These are phyloP conservation scores for Cunninghamia lanceolata DNA, from an alignment of 75 land plant species.

Conservation along the genomic window DNA sequence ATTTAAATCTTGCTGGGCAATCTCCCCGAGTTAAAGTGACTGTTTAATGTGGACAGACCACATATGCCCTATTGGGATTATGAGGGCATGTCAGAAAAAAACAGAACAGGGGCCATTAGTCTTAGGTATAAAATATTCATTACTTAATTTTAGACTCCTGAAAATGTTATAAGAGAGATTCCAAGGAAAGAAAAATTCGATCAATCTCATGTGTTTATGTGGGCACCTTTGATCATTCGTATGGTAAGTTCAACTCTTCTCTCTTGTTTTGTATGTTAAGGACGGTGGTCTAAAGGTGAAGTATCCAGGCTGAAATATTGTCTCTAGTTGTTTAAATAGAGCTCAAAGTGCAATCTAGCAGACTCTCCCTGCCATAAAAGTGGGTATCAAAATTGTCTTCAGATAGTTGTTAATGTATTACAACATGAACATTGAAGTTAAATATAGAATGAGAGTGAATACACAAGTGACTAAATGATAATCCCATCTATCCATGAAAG, in stretches of 20 bases:
- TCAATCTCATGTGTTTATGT: background rate
- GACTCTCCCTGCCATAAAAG: background rate
- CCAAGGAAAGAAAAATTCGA: background rate
- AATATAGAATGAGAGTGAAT: background rate
- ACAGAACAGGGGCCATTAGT: no score
- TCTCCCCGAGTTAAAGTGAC: background rate
- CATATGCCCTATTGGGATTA: no score
- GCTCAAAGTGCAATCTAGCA: background rate
- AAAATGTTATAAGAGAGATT: no score
- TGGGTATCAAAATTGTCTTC: no score
- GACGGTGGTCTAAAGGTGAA: background rate
- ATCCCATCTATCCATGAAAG: background rate
- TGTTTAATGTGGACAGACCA: background rate
- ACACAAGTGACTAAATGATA: background rate
- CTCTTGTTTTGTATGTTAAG: background rate
- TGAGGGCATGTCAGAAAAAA: no score
- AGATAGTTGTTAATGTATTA: no score
- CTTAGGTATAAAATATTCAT: no score
- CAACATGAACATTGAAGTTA: background rate
- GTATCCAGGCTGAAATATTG: background rate
- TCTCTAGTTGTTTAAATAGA: background rate
- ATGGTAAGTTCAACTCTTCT: background rate
- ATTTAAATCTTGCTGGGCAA: background rate
- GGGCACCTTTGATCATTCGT: background rate
- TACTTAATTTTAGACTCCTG: no score